Percentiles rank a stretch among this genome's conserved stretches.
Evolutionary conservation across 2,329 filamentous ascomycete species (phyloP).

Genomic region (Sporothrix protearum): DNA sequence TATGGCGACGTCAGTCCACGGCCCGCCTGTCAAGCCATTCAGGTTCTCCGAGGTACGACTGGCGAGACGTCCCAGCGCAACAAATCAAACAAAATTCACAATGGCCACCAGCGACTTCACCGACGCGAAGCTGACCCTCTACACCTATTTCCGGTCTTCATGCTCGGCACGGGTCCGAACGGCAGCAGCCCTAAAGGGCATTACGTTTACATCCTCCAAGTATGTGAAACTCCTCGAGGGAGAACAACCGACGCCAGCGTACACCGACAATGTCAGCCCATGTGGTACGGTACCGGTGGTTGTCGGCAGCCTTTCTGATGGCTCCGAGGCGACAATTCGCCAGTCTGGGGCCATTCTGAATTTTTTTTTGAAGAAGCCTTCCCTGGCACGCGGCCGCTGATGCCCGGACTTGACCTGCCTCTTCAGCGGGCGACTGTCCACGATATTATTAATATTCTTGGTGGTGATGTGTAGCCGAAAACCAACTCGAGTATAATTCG

Average conservation of each 20-base stretch:
- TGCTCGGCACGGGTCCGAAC: neutral
- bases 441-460: neutral
- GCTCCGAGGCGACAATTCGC: neutral
- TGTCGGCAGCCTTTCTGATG: neutral
- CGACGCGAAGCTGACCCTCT: neutral
- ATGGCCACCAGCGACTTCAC: neutral
- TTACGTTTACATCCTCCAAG: neutral
- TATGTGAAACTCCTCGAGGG: neutral
- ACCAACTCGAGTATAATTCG: neutral
- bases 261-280: neutral
- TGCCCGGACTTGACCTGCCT: neutral
- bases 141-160: neutral
- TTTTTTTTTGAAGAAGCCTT: constrained; percentile 7
- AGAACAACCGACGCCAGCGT: neutral
- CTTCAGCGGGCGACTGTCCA: neutral
- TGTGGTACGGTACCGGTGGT: neutral
- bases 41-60: neutral
- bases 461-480: neutral
- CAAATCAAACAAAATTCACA: neutral
- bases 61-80: neutral
- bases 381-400: neutral
- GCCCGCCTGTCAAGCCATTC: no score
- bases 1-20: no score
- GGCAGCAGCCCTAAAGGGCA: neutral
- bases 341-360: neutral